Base-by-base conservation (phyloP, 2,329 filamentous ascomycete genomes). In the Hansfordia pulvinata region DNA sequence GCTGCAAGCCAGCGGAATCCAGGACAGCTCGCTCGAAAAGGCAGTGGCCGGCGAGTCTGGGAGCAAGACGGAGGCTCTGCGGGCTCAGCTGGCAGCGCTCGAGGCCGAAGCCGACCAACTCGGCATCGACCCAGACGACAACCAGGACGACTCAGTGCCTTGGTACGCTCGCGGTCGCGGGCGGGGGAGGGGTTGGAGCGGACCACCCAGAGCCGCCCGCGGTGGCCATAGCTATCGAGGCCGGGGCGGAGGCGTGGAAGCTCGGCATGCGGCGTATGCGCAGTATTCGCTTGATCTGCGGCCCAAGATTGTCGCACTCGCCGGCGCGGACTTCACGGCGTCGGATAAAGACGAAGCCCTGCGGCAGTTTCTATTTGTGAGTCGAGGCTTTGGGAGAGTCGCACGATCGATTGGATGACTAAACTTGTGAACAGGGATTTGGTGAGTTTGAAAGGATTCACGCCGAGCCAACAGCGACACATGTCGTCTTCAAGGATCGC, bases 271-370 rank as follows among this genome's bases (percentile, higher is more conserved):
- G 3, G 64, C 63, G 1, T 74, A 73, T 38, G 69, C 63, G 4
- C 62, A 64, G 17, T 78, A 76, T 37, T 76, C 76, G 11, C 60
- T 90, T 13, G 82, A 90, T 42, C 85, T 86, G 46, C 63, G 82
- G 23, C 76, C 82, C 0, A 78, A 69, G 45, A 74, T 64, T 34
- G 57, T 90, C 8, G 63, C 67, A 5, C 53, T 88, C 14, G 60
- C 62, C 6, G 76, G 72, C 3, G 63, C 71, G 8, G 72, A 74
- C 49, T 73, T 76, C 42, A 71, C 73, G 4, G 60, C 60, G 10
- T 44, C 66, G 2, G 64, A 65, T 17, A 70, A 69, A 41, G 75
- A 85, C 36, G 80, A 85, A 49, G 61, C 63, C 16, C 55, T 88
- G 22, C 62, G 78, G 34, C 75, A 82, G 40, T 76, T 78, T 48